These are phyloP conservation scores for Hemileccinum impolitum DNA, from an alignment of 768 basidiomycete genomes.

Conservation along the genomic window DNA sequence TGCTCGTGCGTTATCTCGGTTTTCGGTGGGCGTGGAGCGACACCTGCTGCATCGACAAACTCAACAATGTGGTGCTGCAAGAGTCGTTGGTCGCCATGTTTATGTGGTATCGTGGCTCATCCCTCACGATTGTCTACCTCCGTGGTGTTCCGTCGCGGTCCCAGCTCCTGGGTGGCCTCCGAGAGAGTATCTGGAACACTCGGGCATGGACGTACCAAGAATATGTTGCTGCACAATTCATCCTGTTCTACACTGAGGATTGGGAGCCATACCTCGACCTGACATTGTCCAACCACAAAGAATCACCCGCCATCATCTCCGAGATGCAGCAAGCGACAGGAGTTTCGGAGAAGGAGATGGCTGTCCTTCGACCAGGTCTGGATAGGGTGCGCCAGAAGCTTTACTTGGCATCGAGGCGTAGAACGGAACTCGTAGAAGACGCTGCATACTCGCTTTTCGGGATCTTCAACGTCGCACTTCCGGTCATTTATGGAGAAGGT, in stretches of 20 bases:
- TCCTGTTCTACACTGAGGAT: slow-evolving; percentile 12
- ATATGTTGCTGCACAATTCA: slow-evolving; percentile 9
- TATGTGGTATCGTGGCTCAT: slow-evolving; percentile 6
- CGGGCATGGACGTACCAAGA: slow-evolving; percentile 3
- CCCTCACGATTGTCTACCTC: slow-evolving; percentile 14
- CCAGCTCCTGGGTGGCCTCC: too few species aligned
- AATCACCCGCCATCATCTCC: not conserved
- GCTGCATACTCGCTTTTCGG: slow-evolving; percentile 12
- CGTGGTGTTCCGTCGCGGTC: not conserved
- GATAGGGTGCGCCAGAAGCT: too few species aligned
- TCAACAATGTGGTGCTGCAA: not conserved
- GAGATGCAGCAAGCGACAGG: not conserved
- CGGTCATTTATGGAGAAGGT: slow-evolving; percentile 15
- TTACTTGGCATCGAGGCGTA: too few species aligned
- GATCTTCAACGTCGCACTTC: slow-evolving; percentile 9
- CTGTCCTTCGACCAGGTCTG: slow-evolving; percentile 5
- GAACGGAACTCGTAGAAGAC: too few species aligned
- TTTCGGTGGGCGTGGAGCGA: slow-evolving; percentile 18
- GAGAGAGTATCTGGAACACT: slow-evolving; percentile 11
- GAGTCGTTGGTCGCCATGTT: slow-evolving; percentile 18
- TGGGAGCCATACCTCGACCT: slow-evolving; percentile 9
- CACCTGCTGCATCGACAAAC: slow-evolving; percentile 10
- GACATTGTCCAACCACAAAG: not conserved
- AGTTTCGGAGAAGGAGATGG: not conserved
- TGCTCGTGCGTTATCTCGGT: not conserved